Conservation (phyloP, 768 basidiomycete species). For the Boletellus ananiceps region DNA sequence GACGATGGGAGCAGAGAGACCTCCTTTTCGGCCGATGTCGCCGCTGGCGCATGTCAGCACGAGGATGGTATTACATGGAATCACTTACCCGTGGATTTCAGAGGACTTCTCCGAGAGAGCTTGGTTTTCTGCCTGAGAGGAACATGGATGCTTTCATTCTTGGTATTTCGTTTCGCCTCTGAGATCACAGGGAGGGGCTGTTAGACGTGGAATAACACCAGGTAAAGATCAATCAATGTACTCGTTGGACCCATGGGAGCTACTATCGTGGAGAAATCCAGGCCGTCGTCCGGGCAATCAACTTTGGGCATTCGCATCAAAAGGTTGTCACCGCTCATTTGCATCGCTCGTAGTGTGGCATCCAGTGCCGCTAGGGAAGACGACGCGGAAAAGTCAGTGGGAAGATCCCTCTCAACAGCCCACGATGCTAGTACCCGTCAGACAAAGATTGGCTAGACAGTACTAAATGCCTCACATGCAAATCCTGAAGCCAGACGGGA, state of each 20-base stretch:
- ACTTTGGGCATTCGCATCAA: background rate
- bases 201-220: background rate
- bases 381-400: slow-evolving; percentile 2
- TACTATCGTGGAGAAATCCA: background rate
- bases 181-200: background rate
- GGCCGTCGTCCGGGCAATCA: background rate
- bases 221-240: background rate
- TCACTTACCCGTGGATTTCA: slow-evolving; percentile 12
- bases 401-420: background rate
- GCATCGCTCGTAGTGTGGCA: slow-evolving; percentile 6
- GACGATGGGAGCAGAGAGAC: background rate
- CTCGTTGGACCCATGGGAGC: background rate
- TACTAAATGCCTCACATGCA: slow-evolving; percentile 4
- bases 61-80: background rate
- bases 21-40: background rate
- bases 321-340: background rate
- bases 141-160: background rate
- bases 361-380: slow-evolving; percentile 16
- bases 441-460: background rate
- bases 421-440: slow-evolving; percentile 6
- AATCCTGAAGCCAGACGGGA: background rate
- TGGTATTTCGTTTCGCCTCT: background rate
- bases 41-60: slow-evolving; percentile 1
- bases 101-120: background rate
- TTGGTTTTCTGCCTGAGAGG: background rate